These are phyloP conservation scores for Agroathelia rolfsii DNA, from an alignment of 1,284 basidiomycete genomes.

Conservation along the genomic window DNA sequence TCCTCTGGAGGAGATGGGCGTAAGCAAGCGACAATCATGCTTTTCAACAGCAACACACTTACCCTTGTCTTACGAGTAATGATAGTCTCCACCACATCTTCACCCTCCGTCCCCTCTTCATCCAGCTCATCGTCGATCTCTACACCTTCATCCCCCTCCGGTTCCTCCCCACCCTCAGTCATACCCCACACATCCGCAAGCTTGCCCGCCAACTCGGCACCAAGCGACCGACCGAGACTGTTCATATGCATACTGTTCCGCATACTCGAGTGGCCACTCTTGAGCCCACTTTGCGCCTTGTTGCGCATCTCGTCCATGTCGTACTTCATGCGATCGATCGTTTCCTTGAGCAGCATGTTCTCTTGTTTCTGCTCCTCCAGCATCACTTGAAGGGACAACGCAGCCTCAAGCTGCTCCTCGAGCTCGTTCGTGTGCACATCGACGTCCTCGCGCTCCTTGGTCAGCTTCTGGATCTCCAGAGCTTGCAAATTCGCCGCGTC, in stretches of 20 bases:
- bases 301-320: constrained; percentile 84
- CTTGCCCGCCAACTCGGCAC: constrained; percentile 66
- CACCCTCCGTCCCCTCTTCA: constrained; percentile 49
- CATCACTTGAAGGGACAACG: constrained; percentile 59
- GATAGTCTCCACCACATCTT: constrained; percentile 68
- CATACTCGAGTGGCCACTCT: constrained; percentile 29
- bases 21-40: constrained; percentile 10
- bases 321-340: constrained; percentile 82
- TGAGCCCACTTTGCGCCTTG: constrained; percentile 28
- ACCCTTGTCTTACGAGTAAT: constrained; percentile 72
- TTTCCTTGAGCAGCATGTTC: constrained; percentile 84
- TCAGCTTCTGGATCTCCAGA: constrained; percentile 51
- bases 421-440: constrained; percentile 58
- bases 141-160: constrained; percentile 29
- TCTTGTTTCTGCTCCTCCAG: constrained; percentile 88
- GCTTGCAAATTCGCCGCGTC: constrained; percentile 50
- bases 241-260: constrained; percentile 44
- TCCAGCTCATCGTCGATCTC: constrained; percentile 26
- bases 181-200: constrained; percentile 31
- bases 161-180: constrained; percentile 21
- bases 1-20: constrained; percentile 36
- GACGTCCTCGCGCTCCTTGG: constrained; percentile 54
- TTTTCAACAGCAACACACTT: constrained; percentile 16
- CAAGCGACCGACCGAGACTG: constrained; percentile 73
- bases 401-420: constrained; percentile 55